A percentile compares a stretch with the other conserved stretches of the same genome.
Evolutionary conservation across 148 eudicot genomes (phyloP).

Genomic region (Silene uniflora): DNA sequence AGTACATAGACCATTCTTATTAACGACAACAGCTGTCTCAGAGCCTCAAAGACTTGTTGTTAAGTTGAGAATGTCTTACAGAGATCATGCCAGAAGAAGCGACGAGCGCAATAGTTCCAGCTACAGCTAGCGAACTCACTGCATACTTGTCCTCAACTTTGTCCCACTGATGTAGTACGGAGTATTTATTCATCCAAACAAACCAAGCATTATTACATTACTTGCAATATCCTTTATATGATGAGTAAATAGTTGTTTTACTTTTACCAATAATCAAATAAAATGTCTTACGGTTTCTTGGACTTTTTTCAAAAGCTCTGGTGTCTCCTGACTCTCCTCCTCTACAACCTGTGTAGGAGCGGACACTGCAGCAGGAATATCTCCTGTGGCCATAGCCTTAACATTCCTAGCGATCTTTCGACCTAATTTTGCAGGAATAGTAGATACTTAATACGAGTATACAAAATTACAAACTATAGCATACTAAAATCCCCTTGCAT

Average conservation of each 20-base stretch:
- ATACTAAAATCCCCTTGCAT: background rate
- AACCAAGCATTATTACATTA: background rate
- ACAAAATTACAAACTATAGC: conserved; percentile 95
- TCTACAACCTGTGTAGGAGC: conserved; percentile 21
- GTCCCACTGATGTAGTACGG: conserved; percentile 58
- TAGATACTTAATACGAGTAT: conserved; percentile 38
- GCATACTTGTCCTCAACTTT: conserved; percentile 98
- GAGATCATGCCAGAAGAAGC: conserved; percentile 70
- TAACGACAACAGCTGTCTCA: background rate
- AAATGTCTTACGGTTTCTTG: conserved; percentile 59
- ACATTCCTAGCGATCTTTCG: conserved; percentile 73
- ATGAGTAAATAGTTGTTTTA: background rate
- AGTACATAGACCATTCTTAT: background rate
- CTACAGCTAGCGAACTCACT: conserved; percentile 64
- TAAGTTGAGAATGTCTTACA: conserved; percentile 32
- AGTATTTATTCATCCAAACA: background rate
- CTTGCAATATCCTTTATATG: background rate
- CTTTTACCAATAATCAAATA: background rate
- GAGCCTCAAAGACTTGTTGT: background rate
- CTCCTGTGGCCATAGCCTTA: conserved; percentile 75
- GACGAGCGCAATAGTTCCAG: conserved; percentile 55
- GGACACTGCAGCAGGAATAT: conserved; percentile 38
- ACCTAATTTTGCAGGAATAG: conserved; percentile 31
- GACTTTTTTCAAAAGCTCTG: conserved; percentile 57
- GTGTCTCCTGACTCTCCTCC: conserved; percentile 53